phyloP scores from a whole-genome alignment of 345 rosid genomes.

The Salix viminalis region DNA sequence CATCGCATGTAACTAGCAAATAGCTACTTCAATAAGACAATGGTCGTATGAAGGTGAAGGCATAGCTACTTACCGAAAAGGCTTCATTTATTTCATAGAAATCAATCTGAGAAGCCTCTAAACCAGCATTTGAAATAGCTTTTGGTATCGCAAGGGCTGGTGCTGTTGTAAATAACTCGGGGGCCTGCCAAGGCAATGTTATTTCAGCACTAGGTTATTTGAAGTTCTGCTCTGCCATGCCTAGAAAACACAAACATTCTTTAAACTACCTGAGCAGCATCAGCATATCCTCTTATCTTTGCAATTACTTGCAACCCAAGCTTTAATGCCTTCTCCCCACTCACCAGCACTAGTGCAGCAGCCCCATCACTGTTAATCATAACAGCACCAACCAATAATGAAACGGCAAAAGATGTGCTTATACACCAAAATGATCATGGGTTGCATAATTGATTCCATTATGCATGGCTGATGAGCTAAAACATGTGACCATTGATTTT shows the following conservation, averaged over 20 bases:
- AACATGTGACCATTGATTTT: no score
- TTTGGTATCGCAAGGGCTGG: slow-evolving; percentile 33
- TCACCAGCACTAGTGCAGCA: slow-evolving; percentile 23
- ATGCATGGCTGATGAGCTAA: background rate
- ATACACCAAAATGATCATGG: background rate
- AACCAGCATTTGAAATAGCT: slow-evolving; percentile 30
- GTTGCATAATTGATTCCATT: background rate
- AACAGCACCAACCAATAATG: background rate
- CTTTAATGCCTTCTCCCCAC: slow-evolving; percentile 19
- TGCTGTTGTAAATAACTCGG: slow-evolving; percentile 23
- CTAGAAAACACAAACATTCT: background rate
- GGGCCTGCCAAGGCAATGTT: slow-evolving; percentile 11
- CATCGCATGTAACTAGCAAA: background rate
- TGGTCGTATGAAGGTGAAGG: background rate
- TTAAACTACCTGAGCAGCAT: slow-evolving; percentile 28
- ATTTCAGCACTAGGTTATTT: background rate
- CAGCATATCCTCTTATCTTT: slow-evolving; percentile 26
- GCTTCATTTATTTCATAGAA: slow-evolving; percentile 36
- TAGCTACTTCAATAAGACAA: background rate
- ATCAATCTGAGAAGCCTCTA: slow-evolving; percentile 22
- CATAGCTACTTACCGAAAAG: slow-evolving; percentile 19
- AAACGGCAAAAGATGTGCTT: background rate
- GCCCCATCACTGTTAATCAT: slow-evolving; percentile 24
- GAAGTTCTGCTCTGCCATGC: background rate
- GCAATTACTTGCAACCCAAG: slow-evolving; percentile 30